Percentiles rank a stretch among this genome's conserved stretches.
Conservation (phyloP, 805 yeast species). For the Wilhelminamyces savonicus region DNA sequence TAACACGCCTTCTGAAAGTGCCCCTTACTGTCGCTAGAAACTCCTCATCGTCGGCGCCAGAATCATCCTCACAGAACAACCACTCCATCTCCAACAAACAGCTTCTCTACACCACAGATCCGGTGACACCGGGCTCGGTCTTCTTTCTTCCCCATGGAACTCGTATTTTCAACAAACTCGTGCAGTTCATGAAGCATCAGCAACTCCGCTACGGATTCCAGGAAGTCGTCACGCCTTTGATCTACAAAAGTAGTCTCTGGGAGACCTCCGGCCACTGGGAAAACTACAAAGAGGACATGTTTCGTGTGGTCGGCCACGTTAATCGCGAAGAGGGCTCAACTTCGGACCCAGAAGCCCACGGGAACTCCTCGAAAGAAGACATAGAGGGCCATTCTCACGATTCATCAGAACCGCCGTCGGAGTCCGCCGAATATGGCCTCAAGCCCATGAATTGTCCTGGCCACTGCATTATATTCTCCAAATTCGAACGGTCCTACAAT, state of each 20-base stretch:
- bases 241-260: conserved; percentile 81
- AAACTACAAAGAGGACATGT: conserved; percentile 92
- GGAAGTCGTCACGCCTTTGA: conserved; percentile 89
- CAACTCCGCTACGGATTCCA: conserved; percentile 77
- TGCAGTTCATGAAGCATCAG: conserved; percentile 79
- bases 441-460: conserved; percentile 98
- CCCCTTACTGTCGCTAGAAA: too few species aligned
- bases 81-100: conserved; percentile 57
- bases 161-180: conserved; percentile 70
- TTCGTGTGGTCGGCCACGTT: conserved; percentile 68
- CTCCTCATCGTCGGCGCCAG: too few species aligned
- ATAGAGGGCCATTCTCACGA: conserved; percentile 5
- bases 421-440: conserved; percentile 52
- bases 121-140: conserved; percentile 83
- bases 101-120: conserved; percentile 70
- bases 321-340: too few species aligned
- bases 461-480: conserved; percentile 77
- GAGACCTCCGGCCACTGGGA: conserved; percentile 94
- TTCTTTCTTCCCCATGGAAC: conserved; percentile 94
- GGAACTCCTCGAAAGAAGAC: conserved; percentile 25
- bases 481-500: conserved; percentile 71
- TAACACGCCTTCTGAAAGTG: too few species aligned
- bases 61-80: too few species aligned
- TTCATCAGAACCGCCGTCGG: too few species aligned
- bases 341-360: too few species aligned